phyloP scores from a whole-genome alignment of 495 filamentous ascomycete genomes.

The Daldinia concentrica region DNA sequence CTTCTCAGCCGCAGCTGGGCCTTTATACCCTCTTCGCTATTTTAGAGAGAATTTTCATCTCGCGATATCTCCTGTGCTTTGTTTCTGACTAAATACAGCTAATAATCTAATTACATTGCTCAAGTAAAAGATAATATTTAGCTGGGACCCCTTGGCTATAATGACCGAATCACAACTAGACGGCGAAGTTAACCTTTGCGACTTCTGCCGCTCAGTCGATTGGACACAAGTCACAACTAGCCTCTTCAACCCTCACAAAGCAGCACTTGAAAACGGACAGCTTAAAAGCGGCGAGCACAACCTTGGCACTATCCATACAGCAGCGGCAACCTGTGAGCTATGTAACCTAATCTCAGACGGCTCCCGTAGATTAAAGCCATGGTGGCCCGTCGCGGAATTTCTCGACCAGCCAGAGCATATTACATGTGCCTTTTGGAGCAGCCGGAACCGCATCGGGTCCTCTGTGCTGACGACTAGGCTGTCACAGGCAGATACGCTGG shows the following conservation, averaged over 20 bases:
- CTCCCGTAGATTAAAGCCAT: constrained; percentile 16
- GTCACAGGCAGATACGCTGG: constrained; percentile 2
- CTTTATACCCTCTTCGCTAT: too few relatives aligned
- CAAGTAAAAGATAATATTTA: too few relatives aligned
- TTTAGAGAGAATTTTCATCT: too few relatives aligned
- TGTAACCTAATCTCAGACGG: constrained; percentile 5
- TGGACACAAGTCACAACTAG: constrained; percentile 24
- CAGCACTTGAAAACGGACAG: constrained; percentile 4
- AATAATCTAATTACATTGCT: too few relatives aligned
- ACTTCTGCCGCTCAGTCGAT: constrained; percentile 28
- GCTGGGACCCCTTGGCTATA: background rate
- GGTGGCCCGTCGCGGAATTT: constrained; percentile 24
- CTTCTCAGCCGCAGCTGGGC: constrained; percentile 15
- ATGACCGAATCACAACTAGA: constrained; percentile 6
- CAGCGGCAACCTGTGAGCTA: constrained; percentile 10
- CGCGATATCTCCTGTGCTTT: too few relatives aligned
- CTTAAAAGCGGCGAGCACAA: constrained; percentile 26
- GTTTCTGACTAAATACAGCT: too few relatives aligned
- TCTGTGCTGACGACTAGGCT: background rate
- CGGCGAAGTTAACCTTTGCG: constrained; percentile 12
- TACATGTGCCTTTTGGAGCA: constrained; percentile 25
- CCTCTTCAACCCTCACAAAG: constrained; percentile 16
- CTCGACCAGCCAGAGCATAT: constrained; percentile 19
- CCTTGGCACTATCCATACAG: constrained; percentile 13
- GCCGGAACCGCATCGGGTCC: constrained; percentile 16